Evolutionary conservation across 169 alveolate genomes (phyloP), one percentile per base, ranked within the genome.

Genomic region (Plasmodium ovale): DNA sequence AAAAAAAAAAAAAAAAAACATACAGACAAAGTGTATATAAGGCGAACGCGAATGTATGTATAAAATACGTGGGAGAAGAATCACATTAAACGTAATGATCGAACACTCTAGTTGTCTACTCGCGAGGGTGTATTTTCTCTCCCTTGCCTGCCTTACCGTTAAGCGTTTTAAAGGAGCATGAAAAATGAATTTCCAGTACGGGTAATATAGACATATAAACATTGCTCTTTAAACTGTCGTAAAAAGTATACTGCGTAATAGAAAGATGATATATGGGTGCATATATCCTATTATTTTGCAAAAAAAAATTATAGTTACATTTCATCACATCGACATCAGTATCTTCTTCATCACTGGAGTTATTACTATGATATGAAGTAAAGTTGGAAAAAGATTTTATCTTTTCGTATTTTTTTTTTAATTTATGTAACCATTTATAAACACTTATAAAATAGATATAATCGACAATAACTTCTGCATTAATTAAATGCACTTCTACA

Each of bases 271-370:
- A 77, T 42, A 77, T 77, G 6, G 88, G 88, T 21, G 47, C 27
- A 62, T 54, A 77, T 10, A 77, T 62, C 62, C 65, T 59, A 54
- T 77, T 77, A 67, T 77, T 77, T 31, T 77, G 88, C 39, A 77
- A 60, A 64, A 77, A 77, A 0, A 68, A 21, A 21, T 10, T 37
- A 56, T 77, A 77, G 54, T 47, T 77, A 53, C 21, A 77, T 37
- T 77, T 77, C 7, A 51, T 51, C 0, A 10, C 21, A 29, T 60
- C 31, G 10, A 29, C 44, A 62, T 68, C 49, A 33, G 14, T 7
- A 42, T 23, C 47, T 21, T 59, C 77, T 4, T 72, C 58, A 23
- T n/a, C 35, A 21, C 29, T 25, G 9, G 58, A 25, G 19, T 27
- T 72, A 16, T 60, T 77, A 9, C 37, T 19, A 0, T 33, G 25